Evolutionary conservation across 768 basidiomycete species (phyloP), one percentile per base, ranked within the genome.

Genomic region (Xerocomellus chrysenteron): DNA sequence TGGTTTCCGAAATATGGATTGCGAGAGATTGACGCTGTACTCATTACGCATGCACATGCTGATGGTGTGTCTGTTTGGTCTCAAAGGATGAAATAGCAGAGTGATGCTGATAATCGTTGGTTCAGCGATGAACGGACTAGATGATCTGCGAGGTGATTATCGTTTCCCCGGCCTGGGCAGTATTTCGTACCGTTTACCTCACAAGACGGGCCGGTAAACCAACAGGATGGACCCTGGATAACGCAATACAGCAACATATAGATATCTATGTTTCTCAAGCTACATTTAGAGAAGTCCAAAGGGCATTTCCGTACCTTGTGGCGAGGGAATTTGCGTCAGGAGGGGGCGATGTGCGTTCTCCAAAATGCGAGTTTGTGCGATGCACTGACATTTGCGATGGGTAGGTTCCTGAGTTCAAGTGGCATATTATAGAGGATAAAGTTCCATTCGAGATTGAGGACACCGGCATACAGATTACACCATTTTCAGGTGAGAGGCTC

Each of bases 31-130:
- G 85, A 90, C 62, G 86, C 83, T 41, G 78, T 96, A 11, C 75
- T 97, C 16, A 83, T 96, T 41, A 94, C 92, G 0, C 93, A 95
- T 72, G 85, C 90, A 9, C 94, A 95, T 73, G 89, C 91, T 37
- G 91, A 92, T 72, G 90, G 82, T 81, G 49, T 14, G 66, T 58
- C 33, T 52, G 12, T 10, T 14, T 40, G n/a, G 19, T 49, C 46
- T 54, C 33, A 16, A 39, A 33, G 3, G 26, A n/a, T 42, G 35
- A 33, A 36, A 39, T 28, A 13, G 42, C 13, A 32, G 32, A 28
- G n/a, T 21, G 50, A 41, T 39, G n/a, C 57, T 63, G 42, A 57
- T 51, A 5, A 21, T 39, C 10, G 43, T 45, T 54, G 33, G 50
- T 56, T n/a, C 41, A 80, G 93, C 94, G 7, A 91, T 93, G 76